phyloP scores from a whole-genome alignment of 768 basidiomycete species.

The Termitomyces bulborhizus region DNA sequence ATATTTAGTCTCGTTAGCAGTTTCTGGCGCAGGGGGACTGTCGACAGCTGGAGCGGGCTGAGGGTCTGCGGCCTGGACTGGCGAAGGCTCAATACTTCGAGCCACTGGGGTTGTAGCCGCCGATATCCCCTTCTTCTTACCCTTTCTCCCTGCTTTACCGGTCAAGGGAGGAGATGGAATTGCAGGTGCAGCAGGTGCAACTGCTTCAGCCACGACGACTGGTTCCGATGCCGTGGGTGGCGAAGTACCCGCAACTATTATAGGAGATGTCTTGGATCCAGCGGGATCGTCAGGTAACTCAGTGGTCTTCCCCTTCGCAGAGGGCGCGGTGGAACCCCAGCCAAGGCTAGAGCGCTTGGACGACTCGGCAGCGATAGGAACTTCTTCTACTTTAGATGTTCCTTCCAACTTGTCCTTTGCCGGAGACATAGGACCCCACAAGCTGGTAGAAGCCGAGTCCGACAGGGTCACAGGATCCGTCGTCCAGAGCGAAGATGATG shows the following conservation, averaged over 20 bases:
- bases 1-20: slow-evolving; percentile 14
- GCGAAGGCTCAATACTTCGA: slow-evolving; percentile 3
- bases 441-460: slow-evolving; percentile 1
- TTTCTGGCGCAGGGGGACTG: not conserved
- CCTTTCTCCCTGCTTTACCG: slow-evolving; percentile 8
- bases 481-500: slow-evolving; percentile 44
- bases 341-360: slow-evolving; percentile 4
- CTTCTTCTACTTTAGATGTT: slow-evolving; percentile 12
- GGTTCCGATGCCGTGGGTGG: slow-evolving; percentile 13
- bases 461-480: slow-evolving; percentile 6
- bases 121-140: slow-evolving; percentile 10
- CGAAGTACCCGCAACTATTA: slow-evolving; percentile 8
- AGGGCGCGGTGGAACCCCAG: slow-evolving; percentile 5
- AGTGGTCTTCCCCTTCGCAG: slow-evolving; percentile 3
- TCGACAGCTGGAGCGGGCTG: slow-evolving; percentile 1
- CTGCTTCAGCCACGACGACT: slow-evolving; percentile 7
- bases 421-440: slow-evolving; percentile 5
- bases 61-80: slow-evolving; percentile 4
- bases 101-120: slow-evolving; percentile 10
- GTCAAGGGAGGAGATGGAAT: not conserved
- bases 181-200: not conserved
- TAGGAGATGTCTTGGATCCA: slow-evolving; percentile 14
- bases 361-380: not conserved
- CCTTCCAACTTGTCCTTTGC: slow-evolving; percentile 12
- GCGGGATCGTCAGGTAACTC: not conserved